phyloP scores from a whole-genome alignment of 495 filamentous ascomycete genomes.

The Daldinia vernicosa region DNA sequence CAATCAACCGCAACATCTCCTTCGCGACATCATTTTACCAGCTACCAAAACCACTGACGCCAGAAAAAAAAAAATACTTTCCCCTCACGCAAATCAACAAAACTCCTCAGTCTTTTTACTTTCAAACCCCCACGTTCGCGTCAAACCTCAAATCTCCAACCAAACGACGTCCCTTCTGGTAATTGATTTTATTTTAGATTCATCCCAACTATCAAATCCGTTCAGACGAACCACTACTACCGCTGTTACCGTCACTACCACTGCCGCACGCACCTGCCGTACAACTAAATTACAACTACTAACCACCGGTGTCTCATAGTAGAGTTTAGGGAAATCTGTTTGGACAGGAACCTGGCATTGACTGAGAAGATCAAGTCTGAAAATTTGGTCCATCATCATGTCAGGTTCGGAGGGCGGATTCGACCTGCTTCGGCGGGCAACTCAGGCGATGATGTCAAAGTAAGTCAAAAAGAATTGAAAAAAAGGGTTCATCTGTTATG shows the following conservation, averaged over 20 bases:
- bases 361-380: conserved; percentile 34
- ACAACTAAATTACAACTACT: not conserved
- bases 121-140: conserved; percentile 38
- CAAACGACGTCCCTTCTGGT: conserved; percentile 24
- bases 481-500: conserved; percentile 3
- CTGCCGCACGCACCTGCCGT: conserved; percentile 17
- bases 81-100: conserved; percentile 44
- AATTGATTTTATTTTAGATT: conserved; percentile 23
- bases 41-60: conserved; percentile 37
- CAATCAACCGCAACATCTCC: conserved; percentile 23
- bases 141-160: conserved; percentile 43
- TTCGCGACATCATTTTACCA: conserved; percentile 40
- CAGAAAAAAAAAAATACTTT: conserved; percentile 40
- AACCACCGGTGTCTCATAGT: conserved; percentile 26
- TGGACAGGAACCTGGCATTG: conserved; percentile 44
- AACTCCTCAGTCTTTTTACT: conserved; percentile 17
- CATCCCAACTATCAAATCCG: conserved; percentile 1
- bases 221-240: not conserved
- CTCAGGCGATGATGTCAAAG: conserved; percentile 68
- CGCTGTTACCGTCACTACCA: not conserved
- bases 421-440: conserved; percentile 64
- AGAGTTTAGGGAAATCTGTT: conserved; percentile 24
- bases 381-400: conserved; percentile 43
- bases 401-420: conserved; percentile 52
- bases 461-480: conserved; percentile 47